phyloP scores from a whole-genome alignment of 495 filamentous ascomycete species.

The Recurvomyces mirabilis region DNA sequence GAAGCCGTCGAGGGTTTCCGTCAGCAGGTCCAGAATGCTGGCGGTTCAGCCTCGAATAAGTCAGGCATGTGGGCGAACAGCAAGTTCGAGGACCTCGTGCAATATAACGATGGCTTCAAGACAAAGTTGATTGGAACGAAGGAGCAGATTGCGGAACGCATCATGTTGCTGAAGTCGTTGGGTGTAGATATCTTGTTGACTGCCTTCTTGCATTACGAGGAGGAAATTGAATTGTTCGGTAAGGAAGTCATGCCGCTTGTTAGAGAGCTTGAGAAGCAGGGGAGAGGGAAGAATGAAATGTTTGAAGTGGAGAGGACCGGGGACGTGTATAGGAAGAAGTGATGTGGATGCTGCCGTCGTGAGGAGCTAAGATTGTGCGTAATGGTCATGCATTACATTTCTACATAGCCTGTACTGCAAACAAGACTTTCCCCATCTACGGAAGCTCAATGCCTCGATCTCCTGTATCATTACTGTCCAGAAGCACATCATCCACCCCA shows the following conservation, averaged over 20 bases:
- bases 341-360: no score
- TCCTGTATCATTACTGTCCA: no score
- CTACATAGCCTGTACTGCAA: no score
- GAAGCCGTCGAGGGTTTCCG: conserved; percentile 38
- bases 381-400: no score
- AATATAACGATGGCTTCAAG: conserved; percentile 44
- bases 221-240: conserved; percentile 39
- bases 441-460: no score
- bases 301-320: conserved; percentile 35
- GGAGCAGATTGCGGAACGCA: conserved; percentile 39
- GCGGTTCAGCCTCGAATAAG: conserved; percentile 33
- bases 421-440: no score
- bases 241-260: conserved; percentile 35
- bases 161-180: conserved; percentile 35
- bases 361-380: no score
- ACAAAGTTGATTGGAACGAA: conserved; percentile 40
- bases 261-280: conserved; percentile 34
- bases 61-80: conserved; percentile 39
- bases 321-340: no score
- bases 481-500: no score
- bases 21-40: conserved; percentile 36
- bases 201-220: conserved; percentile 39
- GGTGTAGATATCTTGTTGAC: conserved; percentile 35
- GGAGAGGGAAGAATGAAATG: conserved; percentile 35
- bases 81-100: conserved; percentile 39